phyloP scores from a whole-genome alignment of 768 basidiomycete genomes.

The Pleurotus sapidus region DNA sequence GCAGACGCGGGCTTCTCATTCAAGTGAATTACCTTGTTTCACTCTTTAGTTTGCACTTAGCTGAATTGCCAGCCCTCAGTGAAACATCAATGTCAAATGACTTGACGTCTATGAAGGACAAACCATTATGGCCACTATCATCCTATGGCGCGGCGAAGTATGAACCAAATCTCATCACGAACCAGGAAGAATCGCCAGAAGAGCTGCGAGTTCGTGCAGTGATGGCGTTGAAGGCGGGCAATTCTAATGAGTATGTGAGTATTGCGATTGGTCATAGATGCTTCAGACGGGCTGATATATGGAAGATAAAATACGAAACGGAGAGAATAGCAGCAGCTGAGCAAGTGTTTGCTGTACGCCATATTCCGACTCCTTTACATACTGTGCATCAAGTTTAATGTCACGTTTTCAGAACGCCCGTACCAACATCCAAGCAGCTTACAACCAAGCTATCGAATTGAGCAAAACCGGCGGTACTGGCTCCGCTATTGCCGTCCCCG shows the following conservation, averaged over 20 bases:
- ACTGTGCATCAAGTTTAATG: neutral
- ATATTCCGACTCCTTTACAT: neutral
- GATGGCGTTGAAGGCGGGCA: conserved; percentile 51
- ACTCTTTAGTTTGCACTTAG: conserved; percentile 7
- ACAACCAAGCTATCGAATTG: conserved; percentile 49
- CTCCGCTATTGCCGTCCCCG: conserved; percentile 11
- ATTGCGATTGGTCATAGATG: neutral
- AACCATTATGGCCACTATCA: conserved; percentile 77
- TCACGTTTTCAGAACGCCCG: conserved; percentile 38
- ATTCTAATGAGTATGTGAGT: conserved; percentile 67
- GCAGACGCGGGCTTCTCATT: conserved; percentile 29
- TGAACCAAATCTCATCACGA: conserved; percentile 63
- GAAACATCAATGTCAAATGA: conserved; percentile 63
- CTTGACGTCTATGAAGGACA: conserved; percentile 55
- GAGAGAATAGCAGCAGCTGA: conserved; percentile 53
- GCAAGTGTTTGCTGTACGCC: conserved; percentile 36
- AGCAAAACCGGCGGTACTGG: conserved; percentile 21
- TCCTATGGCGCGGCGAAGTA: conserved; percentile 76
- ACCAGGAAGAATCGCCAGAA: conserved; percentile 73
- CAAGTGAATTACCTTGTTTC: conserved; percentile 26
- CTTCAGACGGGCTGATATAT: too few relatives aligned
- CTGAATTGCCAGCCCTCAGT: conserved; percentile 29
- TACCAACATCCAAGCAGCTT: conserved; percentile 45
- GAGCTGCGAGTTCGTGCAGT: conserved; percentile 72
- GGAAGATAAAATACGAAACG: conserved; percentile 55